phyloP scores from a whole-genome alignment of 139 green algal species.

The Diplosphaera chodatii region DNA sequence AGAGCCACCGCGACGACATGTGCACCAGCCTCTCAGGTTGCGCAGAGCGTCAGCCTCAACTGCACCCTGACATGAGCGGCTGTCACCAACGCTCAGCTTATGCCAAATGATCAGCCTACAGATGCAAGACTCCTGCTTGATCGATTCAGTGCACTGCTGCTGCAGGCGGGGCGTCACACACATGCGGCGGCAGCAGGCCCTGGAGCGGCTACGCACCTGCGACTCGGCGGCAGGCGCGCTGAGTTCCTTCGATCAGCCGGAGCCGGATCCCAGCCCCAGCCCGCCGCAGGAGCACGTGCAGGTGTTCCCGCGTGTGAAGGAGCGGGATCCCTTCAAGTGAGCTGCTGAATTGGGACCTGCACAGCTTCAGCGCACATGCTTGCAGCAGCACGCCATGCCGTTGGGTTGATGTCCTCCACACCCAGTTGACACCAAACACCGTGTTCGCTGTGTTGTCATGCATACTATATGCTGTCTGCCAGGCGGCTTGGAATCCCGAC shows the following conservation, averaged over 20 bases:
- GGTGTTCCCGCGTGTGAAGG: slow-evolving; percentile 58
- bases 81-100: too few species aligned
- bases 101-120: too few species aligned
- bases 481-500: slow-evolving; percentile 55
- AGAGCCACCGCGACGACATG: background rate
- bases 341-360: too few species aligned
- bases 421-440: too few species aligned
- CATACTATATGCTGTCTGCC: too few species aligned
- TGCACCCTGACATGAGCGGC: too few species aligned
- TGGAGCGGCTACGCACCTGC: background rate
- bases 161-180: background rate
- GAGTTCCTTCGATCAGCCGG: background rate
- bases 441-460: background rate
- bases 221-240: background rate
- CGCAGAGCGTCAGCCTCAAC: too few species aligned
- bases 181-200: background rate
- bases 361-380: too few species aligned
- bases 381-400: too few species aligned
- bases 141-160: too few species aligned
- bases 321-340: slow-evolving; percentile 72
- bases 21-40: background rate
- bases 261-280: background rate
- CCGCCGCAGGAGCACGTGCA: background rate
- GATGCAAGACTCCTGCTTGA: too few species aligned
- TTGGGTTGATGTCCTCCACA: too few species aligned